phyloP scores from a whole-genome alignment of 164 flowering plant genomes.

The Stephania cephalantha region DNA sequence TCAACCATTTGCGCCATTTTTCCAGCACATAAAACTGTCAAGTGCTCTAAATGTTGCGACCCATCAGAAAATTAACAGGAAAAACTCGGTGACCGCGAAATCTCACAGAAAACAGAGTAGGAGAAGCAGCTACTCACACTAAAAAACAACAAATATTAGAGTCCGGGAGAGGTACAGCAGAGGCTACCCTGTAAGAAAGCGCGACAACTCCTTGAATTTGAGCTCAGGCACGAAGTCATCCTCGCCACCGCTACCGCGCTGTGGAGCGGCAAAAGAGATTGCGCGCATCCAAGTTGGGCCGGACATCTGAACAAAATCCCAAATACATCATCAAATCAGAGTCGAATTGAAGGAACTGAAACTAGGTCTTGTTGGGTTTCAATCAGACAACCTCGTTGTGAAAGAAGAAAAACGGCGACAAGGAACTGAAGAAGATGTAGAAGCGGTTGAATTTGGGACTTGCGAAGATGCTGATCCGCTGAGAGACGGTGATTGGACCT shows the following conservation, averaged over 20 bases:
- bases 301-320: conserved; percentile 32
- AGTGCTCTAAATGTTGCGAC: no score
- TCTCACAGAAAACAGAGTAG: conserved; percentile 6
- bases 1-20: no score
- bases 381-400: conserved; percentile 11
- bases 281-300: conserved; percentile 51
- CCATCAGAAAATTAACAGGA: neutral
- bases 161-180: conserved; percentile 84
- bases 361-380: neutral
- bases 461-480: conserved; percentile 14
- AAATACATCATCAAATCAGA: neutral
- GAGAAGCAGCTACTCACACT: conserved; percentile 36
- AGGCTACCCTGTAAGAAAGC: conserved; percentile 94
- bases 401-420: conserved; percentile 23
- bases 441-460: conserved; percentile 25
- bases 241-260: conserved; percentile 70
- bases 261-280: conserved; percentile 76
- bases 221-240: conserved; percentile 76
- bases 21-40: no score
- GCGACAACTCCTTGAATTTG: conserved; percentile 56
- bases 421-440: conserved; percentile 28
- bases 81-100: neutral
- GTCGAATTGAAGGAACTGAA: neutral
- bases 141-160: conserved; percentile 40
- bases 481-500: conserved; percentile 15